These are phyloP conservation scores for Rhododendron mucronatum DNA, from an alignment of 148 eudicot species.

Conservation along the genomic window DNA sequence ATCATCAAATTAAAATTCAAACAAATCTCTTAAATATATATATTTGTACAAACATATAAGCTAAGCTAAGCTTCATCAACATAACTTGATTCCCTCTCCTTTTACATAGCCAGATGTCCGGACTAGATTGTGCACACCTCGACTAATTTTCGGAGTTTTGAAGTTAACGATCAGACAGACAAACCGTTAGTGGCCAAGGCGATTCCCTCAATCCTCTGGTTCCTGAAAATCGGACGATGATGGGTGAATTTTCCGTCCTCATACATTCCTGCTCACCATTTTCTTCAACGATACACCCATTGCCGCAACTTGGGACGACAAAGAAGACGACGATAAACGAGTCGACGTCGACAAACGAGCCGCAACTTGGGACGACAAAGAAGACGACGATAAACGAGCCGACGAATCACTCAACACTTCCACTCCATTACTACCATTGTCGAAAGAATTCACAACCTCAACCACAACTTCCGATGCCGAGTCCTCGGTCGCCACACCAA, in stretches of 20 bases:
- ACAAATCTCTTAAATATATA: not conserved
- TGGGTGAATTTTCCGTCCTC: conserved; percentile 28
- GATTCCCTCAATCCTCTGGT: not conserved
- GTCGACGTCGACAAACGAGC: not conserved
- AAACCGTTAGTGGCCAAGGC: no score
- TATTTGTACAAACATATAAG: not conserved
- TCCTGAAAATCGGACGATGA: conserved; percentile 1
- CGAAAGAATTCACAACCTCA: conserved; percentile 7
- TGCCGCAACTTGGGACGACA: conserved; percentile 12
- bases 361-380: conserved; percentile 10
- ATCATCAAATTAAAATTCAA: no score
- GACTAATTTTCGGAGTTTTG: rapidly evolving
- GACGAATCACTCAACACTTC: conserved; percentile 4
- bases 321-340: conserved; percentile 2
- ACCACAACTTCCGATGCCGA: conserved; percentile 12
- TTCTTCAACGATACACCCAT: conserved; percentile 26
- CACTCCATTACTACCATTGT: conserved; percentile 3
- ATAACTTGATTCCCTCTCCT: no score
- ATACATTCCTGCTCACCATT: conserved; percentile 34
- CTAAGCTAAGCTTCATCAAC: no score
- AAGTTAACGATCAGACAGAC: not conserved
- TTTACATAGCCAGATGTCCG: no score
- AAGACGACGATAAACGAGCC: not conserved
- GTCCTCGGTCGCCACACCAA: not conserved
- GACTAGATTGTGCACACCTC: no score